A percentile compares a stretch with the other conserved stretches of the same genome.
Evolutionary conservation across 352 stramenopile species (phyloP).

Genomic region (Phytophthora capsici): DNA sequence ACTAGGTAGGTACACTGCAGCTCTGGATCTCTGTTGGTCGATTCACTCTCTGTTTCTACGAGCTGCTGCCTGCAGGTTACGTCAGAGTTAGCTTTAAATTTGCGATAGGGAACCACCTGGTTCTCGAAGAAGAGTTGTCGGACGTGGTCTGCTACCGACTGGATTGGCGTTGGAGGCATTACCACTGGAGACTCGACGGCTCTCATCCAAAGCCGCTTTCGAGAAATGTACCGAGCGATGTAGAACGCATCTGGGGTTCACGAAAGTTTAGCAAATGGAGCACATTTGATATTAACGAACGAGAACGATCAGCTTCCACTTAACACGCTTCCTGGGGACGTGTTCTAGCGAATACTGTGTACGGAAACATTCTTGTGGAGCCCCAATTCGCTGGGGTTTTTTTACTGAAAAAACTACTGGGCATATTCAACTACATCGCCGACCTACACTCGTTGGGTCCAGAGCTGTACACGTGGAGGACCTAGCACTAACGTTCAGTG

Average conservation of each 20-base stretch:
- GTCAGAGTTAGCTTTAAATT: neutral
- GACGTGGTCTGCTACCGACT: constrained; percentile 13
- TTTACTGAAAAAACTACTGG: constrained; percentile 96
- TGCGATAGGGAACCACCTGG: constrained; percentile 36
- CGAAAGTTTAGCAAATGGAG: constrained; percentile 50
- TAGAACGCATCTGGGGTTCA: constrained; percentile 66
- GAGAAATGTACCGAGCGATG: constrained; percentile 53
- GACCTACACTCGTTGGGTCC: constrained; percentile 94
- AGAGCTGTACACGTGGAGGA: constrained; percentile 93
- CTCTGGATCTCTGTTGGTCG: constrained; percentile 42
- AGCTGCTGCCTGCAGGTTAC: constrained; percentile 48
- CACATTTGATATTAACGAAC: constrained; percentile 58
- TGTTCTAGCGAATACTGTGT: constrained; percentile 96
- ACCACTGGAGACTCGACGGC: neutral
- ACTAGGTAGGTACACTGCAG: constrained; percentile 42
- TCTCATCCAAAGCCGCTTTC: constrained; percentile 44
- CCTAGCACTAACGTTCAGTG: constrained; percentile 95
- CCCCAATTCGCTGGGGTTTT: constrained; percentile 97
- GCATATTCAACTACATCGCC: constrained; percentile 88
- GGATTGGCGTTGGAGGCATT: neutral
- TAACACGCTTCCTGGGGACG: constrained; percentile 95
- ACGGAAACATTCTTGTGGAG: constrained; percentile 96
- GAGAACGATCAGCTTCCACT: constrained; percentile 31
- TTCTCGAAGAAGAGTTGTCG: constrained; percentile 72
- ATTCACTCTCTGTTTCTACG: constrained; percentile 59